phyloP scores from a whole-genome alignment of 192 early-diverging fungal genomes.

The Coemansia sp. region DNA sequence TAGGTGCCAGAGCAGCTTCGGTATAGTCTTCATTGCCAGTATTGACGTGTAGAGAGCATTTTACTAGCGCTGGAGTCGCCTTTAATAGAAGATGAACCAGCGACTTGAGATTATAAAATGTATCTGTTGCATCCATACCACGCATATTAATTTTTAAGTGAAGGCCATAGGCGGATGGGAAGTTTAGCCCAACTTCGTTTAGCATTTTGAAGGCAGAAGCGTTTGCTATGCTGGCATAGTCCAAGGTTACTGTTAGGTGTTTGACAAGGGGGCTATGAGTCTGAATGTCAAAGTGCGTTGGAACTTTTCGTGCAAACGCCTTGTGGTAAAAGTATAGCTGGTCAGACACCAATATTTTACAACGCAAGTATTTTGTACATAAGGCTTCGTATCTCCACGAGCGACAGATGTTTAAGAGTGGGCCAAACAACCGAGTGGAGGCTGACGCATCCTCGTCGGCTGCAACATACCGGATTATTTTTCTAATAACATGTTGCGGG shows the following conservation, averaged over 20 bases:
- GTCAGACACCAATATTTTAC: background rate
- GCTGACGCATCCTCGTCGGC: background rate
- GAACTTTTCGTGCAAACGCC: too few species aligned
- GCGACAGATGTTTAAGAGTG: background rate
- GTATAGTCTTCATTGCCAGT: too few species aligned
- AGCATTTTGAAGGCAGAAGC: constrained; percentile 1
- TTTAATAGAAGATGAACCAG: background rate
- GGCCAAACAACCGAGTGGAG: background rate
- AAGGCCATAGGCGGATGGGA: background rate
- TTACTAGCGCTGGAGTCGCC: background rate
- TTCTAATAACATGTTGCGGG: background rate
- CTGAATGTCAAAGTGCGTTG: too few species aligned
- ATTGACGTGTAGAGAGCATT: background rate
- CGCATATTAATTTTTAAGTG: background rate
- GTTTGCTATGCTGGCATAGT: background rate
- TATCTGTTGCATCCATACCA: background rate
- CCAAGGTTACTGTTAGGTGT: background rate
- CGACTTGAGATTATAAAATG: background rate
- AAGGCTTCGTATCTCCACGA: background rate
- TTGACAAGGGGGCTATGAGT: too few species aligned
- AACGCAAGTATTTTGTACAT: constrained; percentile 1
- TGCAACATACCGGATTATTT: background rate
- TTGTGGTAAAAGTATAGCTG: background rate
- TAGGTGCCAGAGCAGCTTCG: background rate
- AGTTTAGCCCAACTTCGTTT: background rate